Percentiles rank a stretch among this genome's conserved stretches.
phyloP scores from a whole-genome alignment of 768 basidiomycete genomes.

The Russula griseocarnosa region DNA sequence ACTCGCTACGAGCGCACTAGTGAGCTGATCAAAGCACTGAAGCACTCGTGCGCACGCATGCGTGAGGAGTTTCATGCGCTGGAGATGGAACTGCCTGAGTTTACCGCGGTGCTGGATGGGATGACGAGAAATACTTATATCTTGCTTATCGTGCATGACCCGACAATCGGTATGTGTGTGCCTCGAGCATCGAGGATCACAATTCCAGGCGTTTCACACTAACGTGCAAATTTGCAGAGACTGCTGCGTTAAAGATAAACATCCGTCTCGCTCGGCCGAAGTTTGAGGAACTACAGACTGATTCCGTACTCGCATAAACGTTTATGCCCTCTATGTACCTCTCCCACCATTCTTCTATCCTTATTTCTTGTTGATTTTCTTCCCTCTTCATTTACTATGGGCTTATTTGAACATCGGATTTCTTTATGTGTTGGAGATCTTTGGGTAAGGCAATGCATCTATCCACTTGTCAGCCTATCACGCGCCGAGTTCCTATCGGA shows the following conservation, averaged over 20 bases:
- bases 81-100: constrained; percentile 81
- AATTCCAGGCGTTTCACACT: not conserved
- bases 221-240: constrained; percentile 51
- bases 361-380: constrained; percentile 18
- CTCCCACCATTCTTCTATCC: constrained; percentile 7
- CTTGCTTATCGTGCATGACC: constrained; percentile 83
- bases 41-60: constrained; percentile 81
- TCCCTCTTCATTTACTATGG: not conserved
- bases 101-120: constrained; percentile 86
- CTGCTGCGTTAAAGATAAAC: constrained; percentile 82
- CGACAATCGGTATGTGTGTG: constrained; percentile 62
- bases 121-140: constrained; percentile 93
- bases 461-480: too few relatives aligned
- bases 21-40: constrained; percentile 94
- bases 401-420: not conserved
- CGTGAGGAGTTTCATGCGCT: constrained; percentile 82
- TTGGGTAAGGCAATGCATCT: not conserved
- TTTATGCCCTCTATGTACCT: not conserved
- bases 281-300: constrained; percentile 85
- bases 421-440: not conserved
- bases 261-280: constrained; percentile 81
- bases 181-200: not conserved
- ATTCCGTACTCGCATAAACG: constrained; percentile 36
- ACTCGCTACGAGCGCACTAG: constrained; percentile 84
- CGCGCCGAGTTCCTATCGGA: not conserved